phyloP scores from a whole-genome alignment of 1,284 basidiomycete genomes.

The Pholiota adiposa region DNA sequence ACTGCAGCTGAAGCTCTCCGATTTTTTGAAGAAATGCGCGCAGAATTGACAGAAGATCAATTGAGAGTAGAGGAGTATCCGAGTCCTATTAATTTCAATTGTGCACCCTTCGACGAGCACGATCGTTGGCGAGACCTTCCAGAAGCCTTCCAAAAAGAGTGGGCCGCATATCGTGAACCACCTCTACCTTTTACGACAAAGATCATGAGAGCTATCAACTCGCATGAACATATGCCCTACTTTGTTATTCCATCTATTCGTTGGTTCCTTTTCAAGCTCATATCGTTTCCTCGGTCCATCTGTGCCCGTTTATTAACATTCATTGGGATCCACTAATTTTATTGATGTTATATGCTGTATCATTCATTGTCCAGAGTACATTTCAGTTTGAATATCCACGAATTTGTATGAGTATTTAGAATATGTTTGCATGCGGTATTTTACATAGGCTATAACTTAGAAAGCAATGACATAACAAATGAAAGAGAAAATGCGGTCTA shows the following conservation, averaged over 20 bases:
- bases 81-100: background rate
- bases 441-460: background rate
- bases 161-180: conserved; percentile 11
- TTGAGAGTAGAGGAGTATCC: background rate
- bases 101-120: background rate
- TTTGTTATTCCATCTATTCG: background rate
- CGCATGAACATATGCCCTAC: background rate
- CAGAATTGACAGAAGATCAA: background rate
- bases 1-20: conserved; percentile 29
- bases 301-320: too few species aligned
- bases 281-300: background rate
- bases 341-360: too few species aligned
- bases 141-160: conserved; percentile 2
- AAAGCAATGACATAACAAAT: background rate
- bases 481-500: background rate
- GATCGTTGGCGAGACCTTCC: conserved; percentile 12
- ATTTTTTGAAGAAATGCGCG: conserved; percentile 23
- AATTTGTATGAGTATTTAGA: too few species aligned
- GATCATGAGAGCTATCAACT: background rate
- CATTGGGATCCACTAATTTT: too few species aligned
- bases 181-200: background rate
- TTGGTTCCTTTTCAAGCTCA: background rate
- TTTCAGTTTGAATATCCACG: too few species aligned
- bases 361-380: too few species aligned
- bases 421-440: too few species aligned